Percentiles rank a stretch among this genome's conserved stretches.
Conservation (phyloP, 163 green algal species). For the Chlamydomonas reinhardtii region DNA sequence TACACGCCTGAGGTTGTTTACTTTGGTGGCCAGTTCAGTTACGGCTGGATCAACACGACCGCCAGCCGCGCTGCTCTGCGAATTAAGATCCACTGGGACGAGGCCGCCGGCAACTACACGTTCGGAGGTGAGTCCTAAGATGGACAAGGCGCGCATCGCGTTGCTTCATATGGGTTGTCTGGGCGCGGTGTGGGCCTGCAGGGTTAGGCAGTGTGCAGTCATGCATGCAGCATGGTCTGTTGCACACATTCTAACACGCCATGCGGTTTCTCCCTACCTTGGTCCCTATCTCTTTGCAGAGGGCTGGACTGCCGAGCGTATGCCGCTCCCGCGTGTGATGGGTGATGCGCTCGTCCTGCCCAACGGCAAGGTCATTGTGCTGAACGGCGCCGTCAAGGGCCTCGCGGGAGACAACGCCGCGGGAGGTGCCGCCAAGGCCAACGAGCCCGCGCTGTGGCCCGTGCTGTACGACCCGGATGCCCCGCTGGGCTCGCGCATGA, state of each 20-base stretch:
- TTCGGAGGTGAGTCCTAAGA: not conserved
- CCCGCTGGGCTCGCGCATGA: conserved; percentile 32
- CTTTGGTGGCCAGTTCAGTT: conserved; percentile 48
- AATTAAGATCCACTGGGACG: not conserved
- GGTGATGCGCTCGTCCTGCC: conserved; percentile 42
- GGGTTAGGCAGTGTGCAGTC: too few relatives aligned
- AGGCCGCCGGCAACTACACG: not conserved
- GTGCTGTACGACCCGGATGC: conserved; percentile 52
- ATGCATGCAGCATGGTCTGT: too few relatives aligned
- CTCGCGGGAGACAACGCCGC: conserved; percentile 37
- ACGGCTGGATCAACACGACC: conserved; percentile 49
- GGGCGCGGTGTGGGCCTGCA: too few relatives aligned
- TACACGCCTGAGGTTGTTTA: conserved; percentile 47
- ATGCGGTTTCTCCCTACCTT: too few relatives aligned
- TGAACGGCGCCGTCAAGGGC: conserved; percentile 50
- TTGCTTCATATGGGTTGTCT: too few relatives aligned
- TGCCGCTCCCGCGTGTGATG: conserved; percentile 44
- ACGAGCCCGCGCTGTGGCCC: conserved; percentile 50
- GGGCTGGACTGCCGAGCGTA: conserved; percentile 36
- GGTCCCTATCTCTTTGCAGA: not conserved
- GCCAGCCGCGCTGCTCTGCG: conserved; percentile 3
- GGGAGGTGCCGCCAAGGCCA: conserved; percentile 28
- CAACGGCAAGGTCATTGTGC: conserved; percentile 46
- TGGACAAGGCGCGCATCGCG: too few relatives aligned
- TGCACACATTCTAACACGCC: too few relatives aligned